phyloP scores from a whole-genome alignment of 176 grass and related monocot species.

The Hordeum vulgare region DNA sequence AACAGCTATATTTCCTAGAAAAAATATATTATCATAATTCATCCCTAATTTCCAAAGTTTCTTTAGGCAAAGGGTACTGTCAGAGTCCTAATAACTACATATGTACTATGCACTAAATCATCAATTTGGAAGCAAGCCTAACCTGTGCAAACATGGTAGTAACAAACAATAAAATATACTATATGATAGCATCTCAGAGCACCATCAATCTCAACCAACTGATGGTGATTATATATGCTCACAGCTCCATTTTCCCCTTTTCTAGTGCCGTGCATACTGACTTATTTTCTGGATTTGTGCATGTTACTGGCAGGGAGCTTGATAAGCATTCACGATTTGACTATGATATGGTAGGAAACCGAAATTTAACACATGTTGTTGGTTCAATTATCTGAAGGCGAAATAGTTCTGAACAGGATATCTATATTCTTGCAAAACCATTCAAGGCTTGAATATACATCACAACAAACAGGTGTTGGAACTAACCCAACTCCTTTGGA shows the following conservation, averaged over 20 bases:
- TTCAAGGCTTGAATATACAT: neutral
- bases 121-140: neutral
- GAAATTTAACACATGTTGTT: neutral
- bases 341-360: conserved; percentile 6
- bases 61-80: neutral
- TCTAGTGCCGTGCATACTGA: neutral
- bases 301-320: neutral
- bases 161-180: neutral
- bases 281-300: neutral
- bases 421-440: conserved; percentile 4
- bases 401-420: neutral
- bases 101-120: neutral
- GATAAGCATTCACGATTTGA: neutral
- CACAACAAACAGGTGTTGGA: neutral
- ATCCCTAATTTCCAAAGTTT: neutral
- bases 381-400: neutral
- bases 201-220: neutral
- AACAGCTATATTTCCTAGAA: neutral
- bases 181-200: neutral
- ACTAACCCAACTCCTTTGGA: conserved; percentile 99
- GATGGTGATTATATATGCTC: neutral
- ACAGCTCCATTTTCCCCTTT: neutral
- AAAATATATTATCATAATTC: neutral
- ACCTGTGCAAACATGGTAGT: neutral
- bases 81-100: neutral